Conservation (phyloP, 2,329 filamentous ascomycete genomes). For the Curvularia hawaiiensis region DNA sequence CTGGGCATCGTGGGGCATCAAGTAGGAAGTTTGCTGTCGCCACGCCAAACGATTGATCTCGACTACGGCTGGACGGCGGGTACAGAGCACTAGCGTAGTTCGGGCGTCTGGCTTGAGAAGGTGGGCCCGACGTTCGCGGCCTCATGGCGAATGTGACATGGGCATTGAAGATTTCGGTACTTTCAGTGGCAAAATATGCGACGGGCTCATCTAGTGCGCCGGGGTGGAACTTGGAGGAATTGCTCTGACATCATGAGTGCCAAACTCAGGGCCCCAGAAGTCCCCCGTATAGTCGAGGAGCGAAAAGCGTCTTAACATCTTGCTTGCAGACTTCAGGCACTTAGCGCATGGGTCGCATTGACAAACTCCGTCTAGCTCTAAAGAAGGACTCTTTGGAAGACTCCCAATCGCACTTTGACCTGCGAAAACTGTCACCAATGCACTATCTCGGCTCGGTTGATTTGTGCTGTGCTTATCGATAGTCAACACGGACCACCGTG, state of each 20-base stretch:
- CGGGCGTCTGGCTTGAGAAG: background rate
- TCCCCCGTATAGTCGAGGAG: background rate
- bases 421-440: background rate
- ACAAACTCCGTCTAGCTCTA: background rate
- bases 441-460: background rate
- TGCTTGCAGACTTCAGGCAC: background rate
- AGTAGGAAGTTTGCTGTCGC: constrained; percentile 17
- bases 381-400: background rate
- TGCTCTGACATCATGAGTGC: background rate
- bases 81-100: constrained; percentile 5
- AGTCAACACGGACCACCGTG: constrained; percentile 14
- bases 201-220: background rate
- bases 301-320: background rate
- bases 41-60: constrained; percentile 9
- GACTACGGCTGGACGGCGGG: background rate
- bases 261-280: background rate
- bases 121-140: background rate
- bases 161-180: background rate
- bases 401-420: background rate
- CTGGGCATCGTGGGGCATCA: constrained; percentile 5
- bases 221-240: background rate
- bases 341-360: no score
- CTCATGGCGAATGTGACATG: background rate
- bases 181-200: background rate
- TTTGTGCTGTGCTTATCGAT: constrained; percentile 10